Conservation (phyloP, 441 rosid genomes). For the Aleurites moluccanus region DNA sequence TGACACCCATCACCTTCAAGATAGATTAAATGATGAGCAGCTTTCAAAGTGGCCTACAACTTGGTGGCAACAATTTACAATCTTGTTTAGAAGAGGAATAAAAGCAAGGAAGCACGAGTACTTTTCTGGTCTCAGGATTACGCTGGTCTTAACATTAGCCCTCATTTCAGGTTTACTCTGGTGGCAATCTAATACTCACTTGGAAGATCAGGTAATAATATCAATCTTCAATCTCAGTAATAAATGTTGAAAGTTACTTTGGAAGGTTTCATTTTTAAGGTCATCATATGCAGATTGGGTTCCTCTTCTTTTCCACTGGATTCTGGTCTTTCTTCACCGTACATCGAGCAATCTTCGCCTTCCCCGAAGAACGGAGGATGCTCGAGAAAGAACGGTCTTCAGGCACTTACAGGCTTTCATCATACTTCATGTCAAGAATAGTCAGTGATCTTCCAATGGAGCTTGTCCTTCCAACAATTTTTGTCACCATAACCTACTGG, state of each 20-base stretch:
- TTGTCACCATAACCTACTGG: constrained; percentile 60
- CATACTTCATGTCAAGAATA: constrained; percentile 56
- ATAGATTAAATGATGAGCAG: constrained; percentile 27
- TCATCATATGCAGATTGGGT: constrained; percentile 49
- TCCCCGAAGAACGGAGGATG: constrained; percentile 77
- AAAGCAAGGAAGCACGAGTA: constrained; percentile 48
- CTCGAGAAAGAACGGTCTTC: constrained; percentile 79
- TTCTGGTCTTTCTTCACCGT: constrained; percentile 74
- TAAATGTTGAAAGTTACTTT: neutral
- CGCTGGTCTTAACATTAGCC: constrained; percentile 39
- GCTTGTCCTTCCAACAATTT: constrained; percentile 57
- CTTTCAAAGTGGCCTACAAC: constrained; percentile 40
- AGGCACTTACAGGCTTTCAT: constrained; percentile 72
- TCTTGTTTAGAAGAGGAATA: constrained; percentile 45
- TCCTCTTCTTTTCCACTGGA: constrained; percentile 59
- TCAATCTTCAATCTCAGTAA: neutral
- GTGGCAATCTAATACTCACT: constrained; percentile 48
- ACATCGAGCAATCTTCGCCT: constrained; percentile 67
- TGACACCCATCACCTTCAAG: constrained; percentile 15
- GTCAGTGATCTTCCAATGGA: constrained; percentile 69
- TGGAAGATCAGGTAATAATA: constrained; percentile 62
- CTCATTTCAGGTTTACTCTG: constrained; percentile 43
- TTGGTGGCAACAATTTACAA: constrained; percentile 60
- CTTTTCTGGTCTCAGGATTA: constrained; percentile 39
- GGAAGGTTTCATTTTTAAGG: neutral